These are phyloP conservation scores for Nemania bipapillata DNA, from an alignment of 2,329 filamentous ascomycete species.

Conservation along the genomic window DNA sequence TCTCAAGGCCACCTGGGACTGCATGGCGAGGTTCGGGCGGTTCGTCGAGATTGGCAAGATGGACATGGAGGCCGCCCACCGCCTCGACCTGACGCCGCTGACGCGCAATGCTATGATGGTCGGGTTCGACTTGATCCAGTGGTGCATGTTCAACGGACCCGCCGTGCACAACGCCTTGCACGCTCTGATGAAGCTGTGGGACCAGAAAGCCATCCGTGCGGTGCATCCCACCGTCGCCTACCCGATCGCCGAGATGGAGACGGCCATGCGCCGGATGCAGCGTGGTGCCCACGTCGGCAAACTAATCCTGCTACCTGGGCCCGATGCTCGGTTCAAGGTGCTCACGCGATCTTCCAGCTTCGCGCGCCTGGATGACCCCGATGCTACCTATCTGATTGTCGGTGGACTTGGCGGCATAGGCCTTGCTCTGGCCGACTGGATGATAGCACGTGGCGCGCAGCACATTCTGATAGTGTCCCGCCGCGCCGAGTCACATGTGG, in stretches of 20 bases:
- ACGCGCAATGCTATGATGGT: background rate
- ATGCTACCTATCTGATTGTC: constrained; percentile 31
- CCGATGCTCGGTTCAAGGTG: constrained; percentile 11
- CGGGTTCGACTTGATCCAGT: background rate
- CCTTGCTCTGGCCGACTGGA: constrained; percentile 48
- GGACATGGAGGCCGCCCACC: constrained; percentile 2
- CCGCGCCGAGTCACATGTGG: background rate
- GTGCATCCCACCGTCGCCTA: constrained; percentile 44
- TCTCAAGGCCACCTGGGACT: constrained; percentile 58
- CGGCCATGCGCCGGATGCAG: constrained; percentile 56
- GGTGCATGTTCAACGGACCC: background rate
- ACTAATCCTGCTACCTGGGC: constrained; percentile 44
- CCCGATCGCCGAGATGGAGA: constrained; percentile 44
- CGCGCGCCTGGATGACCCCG: background rate
- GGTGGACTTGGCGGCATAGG: constrained; percentile 50
- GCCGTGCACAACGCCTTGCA: no score
- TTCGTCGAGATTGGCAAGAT: constrained; percentile 59
- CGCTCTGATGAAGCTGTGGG: background rate
- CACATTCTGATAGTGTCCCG: constrained; percentile 26
- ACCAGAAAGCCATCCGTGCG: constrained; percentile 13
- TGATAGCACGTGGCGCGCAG: constrained; percentile 47
- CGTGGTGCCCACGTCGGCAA: constrained; percentile 53
- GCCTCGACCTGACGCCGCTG: background rate
- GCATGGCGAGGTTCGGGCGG: constrained; percentile 58
- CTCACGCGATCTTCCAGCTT: background rate